Percentiles rank a stretch among this genome's conserved stretches.
These are phyloP conservation scores for Mycosarcoma mackinlayi DNA, from an alignment of 1,284 basidiomycete species.

Conservation along the genomic window DNA sequence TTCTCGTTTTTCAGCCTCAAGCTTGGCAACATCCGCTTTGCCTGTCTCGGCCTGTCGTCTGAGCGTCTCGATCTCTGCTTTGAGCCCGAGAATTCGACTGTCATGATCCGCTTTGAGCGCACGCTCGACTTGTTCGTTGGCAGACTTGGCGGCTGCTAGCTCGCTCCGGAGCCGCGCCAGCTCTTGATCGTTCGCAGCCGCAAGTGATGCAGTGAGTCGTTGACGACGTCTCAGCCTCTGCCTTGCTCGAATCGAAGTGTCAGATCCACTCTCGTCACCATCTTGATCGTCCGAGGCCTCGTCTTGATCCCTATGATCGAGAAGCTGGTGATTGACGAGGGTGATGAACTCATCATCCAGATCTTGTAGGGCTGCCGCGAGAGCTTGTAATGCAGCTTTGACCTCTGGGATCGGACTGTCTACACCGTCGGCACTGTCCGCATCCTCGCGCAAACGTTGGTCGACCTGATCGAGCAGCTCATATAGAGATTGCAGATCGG, in stretches of 20 bases:
- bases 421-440: constrained; percentile 5
- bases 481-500: constrained; percentile 53
- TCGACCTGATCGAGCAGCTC: constrained; percentile 55
- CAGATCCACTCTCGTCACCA: constrained; percentile 36
- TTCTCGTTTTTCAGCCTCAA: constrained; percentile 23
- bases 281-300: constrained; percentile 38
- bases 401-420: constrained; percentile 51
- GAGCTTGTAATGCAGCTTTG: constrained; percentile 42
- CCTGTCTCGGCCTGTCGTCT: constrained; percentile 27
- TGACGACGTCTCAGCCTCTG: constrained; percentile 24
- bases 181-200: constrained; percentile 22
- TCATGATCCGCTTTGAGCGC: constrained; percentile 25
- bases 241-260: constrained; percentile 42
- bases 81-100: constrained; percentile 16
- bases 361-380: constrained; percentile 51
- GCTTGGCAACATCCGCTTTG: constrained; percentile 22
- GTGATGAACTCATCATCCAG: constrained; percentile 56
- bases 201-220: constrained; percentile 29
- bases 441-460: constrained; percentile 23
- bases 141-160: constrained; percentile 19
- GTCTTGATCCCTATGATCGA: constrained; percentile 41
- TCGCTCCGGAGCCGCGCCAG: constrained; percentile 27
- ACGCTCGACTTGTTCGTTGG: constrained; percentile 28
- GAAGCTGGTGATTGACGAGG: constrained; percentile 55
- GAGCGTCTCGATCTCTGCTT: constrained; percentile 31